phyloP scores from a whole-genome alignment of 2,329 filamentous ascomycete species.

The Stachybotrys echinatus region DNA sequence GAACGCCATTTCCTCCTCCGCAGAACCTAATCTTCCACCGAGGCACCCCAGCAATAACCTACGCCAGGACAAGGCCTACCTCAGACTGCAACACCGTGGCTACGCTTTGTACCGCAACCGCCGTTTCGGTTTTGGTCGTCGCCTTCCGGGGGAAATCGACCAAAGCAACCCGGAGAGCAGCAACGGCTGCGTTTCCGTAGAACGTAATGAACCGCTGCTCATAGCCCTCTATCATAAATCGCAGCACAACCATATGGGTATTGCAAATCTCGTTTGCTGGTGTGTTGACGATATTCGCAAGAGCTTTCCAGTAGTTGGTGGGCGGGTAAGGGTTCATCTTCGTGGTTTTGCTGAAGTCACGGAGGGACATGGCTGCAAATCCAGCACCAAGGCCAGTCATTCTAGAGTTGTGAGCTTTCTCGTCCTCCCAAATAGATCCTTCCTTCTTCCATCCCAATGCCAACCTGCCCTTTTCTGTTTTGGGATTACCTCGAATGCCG shows the following conservation, averaged over 20 bases:
- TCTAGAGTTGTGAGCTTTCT: slow-evolving; percentile 71
- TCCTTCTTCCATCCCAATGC: slow-evolving; percentile 71
- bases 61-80: slow-evolving; percentile 41
- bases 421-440: slow-evolving; percentile 53
- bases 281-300: slow-evolving; percentile 73
- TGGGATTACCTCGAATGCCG: slow-evolving; percentile 72
- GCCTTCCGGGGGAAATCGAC: slow-evolving; percentile 65
- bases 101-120: slow-evolving; percentile 46
- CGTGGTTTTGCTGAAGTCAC: slow-evolving; percentile 69
- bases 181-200: slow-evolving; percentile 73
- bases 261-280: slow-evolving; percentile 62
- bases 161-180: slow-evolving; percentile 63
- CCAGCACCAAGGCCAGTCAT: slow-evolving; percentile 82
- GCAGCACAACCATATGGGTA: slow-evolving; percentile 67
- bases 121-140: slow-evolving; percentile 40
- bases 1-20: background rate
- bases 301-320: slow-evolving; percentile 73
- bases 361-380: slow-evolving; percentile 75
- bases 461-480: slow-evolving; percentile 59
- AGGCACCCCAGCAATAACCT: background rate
- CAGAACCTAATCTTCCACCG: background rate
- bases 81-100: slow-evolving; percentile 47
- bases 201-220: slow-evolving; percentile 72
- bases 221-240: slow-evolving; percentile 66
- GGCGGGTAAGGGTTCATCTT: slow-evolving; percentile 73